Evolutionary conservation across 2,329 filamentous ascomycete genomes (phyloP).

Genomic region (Aspergillus sp.): DNA sequence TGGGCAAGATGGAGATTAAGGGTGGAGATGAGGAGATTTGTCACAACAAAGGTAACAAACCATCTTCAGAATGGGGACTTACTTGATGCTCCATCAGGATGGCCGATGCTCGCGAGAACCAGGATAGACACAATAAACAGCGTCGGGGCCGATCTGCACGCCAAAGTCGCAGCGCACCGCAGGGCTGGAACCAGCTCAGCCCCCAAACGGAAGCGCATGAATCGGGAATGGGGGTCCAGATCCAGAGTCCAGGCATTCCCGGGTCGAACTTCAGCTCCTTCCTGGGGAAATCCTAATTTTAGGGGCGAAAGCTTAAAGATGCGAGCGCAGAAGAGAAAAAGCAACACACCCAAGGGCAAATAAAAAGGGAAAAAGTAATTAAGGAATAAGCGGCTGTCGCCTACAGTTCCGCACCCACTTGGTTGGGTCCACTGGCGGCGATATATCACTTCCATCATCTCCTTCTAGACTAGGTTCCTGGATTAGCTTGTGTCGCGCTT

Average conservation of each 20-base stretch:
- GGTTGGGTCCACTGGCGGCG: not conserved
- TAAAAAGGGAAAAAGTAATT: not conserved
- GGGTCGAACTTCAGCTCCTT: not conserved
- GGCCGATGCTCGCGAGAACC: not conserved
- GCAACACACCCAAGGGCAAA: not conserved
- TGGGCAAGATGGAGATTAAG: not conserved
- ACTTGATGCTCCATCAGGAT: not conserved
- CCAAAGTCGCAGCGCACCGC: slow-evolving; percentile 16
- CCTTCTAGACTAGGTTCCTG: not conserved
- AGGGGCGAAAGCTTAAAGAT: slow-evolving; percentile 1
- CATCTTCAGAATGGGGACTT: not conserved
- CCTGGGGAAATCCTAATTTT: slow-evolving; percentile 5
- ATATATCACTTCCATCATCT: slow-evolving; percentile 11
- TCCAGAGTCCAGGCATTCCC: not conserved
- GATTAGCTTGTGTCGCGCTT: not conserved
- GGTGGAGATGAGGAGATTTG: not conserved
- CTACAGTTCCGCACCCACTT: not conserved
- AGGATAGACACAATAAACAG: not conserved
- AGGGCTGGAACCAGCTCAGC: slow-evolving; percentile 13
- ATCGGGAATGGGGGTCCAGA: not conserved
- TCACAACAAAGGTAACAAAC: not conserved
- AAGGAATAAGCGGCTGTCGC: slow-evolving; percentile 1
- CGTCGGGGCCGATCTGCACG: slow-evolving; percentile 19
- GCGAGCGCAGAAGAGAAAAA: not conserved
- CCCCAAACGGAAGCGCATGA: slow-evolving; percentile 8